Base-by-base conservation (phyloP, 2,329 filamentous ascomycete genomes). In the Cercospora canescens region DNA sequence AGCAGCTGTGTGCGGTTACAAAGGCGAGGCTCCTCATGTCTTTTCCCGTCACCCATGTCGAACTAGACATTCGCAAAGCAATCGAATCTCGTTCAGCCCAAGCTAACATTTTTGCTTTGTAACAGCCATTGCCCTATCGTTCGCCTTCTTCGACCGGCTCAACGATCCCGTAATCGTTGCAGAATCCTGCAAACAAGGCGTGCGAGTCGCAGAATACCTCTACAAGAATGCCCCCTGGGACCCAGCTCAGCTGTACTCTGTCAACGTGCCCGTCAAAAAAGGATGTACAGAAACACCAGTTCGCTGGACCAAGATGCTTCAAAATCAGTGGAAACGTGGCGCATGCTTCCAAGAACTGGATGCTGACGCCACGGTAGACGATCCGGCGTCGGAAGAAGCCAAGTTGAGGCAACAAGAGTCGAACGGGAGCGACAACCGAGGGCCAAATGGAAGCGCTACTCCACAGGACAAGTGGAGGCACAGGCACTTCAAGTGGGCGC, bases 401-500 rank as follows among this genome's bases (percentile, higher is more conserved):
- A 84, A 85, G 70, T 89, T 96, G 69, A 86, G 93, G 55, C 87
- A 91, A 76, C 86, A 85, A 21, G 86, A 89, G 67, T 77, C 78
- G 67, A 70, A 70, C 73, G 77, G 72, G 11, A 77, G 81, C 60
- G 39, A 58, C 11, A 41, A 24, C 16, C n/a, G 48, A 35, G 45
- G 26, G 30, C 34, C 26, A n/a, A 55, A 32, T 55, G 28, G 52
- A 18, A 55, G 16, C 28, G 21, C 45, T 4, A 50, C 45, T 28
- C 34, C 45, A 18, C 30, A 55, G 50, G 57, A 74, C 80, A 45
- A 85, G 32, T 89, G 93, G 76, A 86, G 83, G 63, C 92, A 96
- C 79, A 92, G 91, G 77, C 91, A 96, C 79, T 98, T 97, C 84
- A 96, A 94, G 80, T 98, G 95, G 95, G 88, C 91, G 56, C 95